Base-by-base conservation (phyloP, 2,329 filamentous ascomycete species). In the Aspergillus flavus region DNA sequence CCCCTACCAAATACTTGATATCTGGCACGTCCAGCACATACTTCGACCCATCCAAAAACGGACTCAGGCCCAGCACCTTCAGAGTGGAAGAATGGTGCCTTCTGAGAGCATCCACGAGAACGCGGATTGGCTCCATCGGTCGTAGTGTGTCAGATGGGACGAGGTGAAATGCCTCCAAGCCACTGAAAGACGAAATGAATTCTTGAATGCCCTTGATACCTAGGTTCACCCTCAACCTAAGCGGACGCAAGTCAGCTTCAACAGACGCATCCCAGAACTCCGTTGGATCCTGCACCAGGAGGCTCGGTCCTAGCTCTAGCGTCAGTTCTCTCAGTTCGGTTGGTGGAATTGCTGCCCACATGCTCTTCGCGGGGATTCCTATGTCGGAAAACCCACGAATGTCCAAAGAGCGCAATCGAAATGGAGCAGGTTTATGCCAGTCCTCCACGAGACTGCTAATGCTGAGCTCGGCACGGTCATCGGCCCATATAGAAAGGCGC, bases 401-500 rank as follows among this genome's bases (percentile, higher is more conserved):
- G 39, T 61, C 58, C 9, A 61, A 48, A 21, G 43, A 34, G 28
- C 39, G 26, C 21, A 61, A 28, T 3, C 41, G 50, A 41, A 54
- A 61, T 9, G 50, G 41, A 16, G 46, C 41, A 12, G 26, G 50
- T 3, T 16, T 34, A 5, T 53, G 36, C 58, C 58, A 54, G 6
- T 21, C 6, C 26, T 53, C 36, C 11, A 61, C 39, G 14, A 61
- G 50, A 21, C 30, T 21, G 48, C 39, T 26, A 7, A 61, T 9
- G 28, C 36, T 46, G 9, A 61, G 46, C 11, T 34, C 1, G 50
- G 36, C 21, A 6, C 28, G 39, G 30, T 54, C n/a, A 34, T 61
- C 58, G 6, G 58, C 36, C 48, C 50, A 45, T 39, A 61, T 54
- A 9, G 48, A 30, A 19, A 61, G 50, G 11, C 55, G n/a, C 23